Percentiles rank a stretch among this genome's conserved stretches.
Conservation (phyloP, 2,329 filamentous ascomycete species). For the Verticillium nubilum region DNA sequence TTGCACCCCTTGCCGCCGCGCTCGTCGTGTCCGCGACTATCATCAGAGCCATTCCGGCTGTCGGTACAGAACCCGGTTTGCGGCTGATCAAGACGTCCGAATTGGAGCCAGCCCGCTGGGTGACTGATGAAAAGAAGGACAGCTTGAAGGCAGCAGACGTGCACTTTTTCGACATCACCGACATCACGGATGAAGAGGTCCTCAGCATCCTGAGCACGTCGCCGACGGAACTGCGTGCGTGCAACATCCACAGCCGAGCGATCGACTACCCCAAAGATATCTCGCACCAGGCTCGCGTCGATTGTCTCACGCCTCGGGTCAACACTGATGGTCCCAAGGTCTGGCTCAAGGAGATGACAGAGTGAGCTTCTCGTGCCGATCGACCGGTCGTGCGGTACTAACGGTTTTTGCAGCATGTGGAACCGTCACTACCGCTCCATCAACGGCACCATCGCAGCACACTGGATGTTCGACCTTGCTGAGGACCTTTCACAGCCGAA, state of each 20-base stretch:
- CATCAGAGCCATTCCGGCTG: neutral
- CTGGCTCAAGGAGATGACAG: slow-evolving; percentile 28
- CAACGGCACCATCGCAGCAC: slow-evolving; percentile 32
- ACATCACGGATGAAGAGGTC: slow-evolving; percentile 19
- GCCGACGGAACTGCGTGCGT: neutral
- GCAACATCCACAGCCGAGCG: slow-evolving; percentile 10
- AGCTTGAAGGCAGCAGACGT: neutral
- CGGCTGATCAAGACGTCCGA: slow-evolving; percentile 33
- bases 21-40: neutral
- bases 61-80: slow-evolving; percentile 5
- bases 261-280: slow-evolving; percentile 25
- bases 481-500: slow-evolving; percentile 28
- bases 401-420: slow-evolving; percentile 22
- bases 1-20: no score
- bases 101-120: slow-evolving; percentile 29
- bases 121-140: slow-evolving; percentile 31
- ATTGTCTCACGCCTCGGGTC: slow-evolving; percentile 22
- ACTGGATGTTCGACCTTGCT: slow-evolving; percentile 35
- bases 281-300: slow-evolving; percentile 26
- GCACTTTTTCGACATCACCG: neutral
- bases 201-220: slow-evolving; percentile 15
- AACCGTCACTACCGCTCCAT: slow-evolving; percentile 36
- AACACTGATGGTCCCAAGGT: slow-evolving; percentile 23
- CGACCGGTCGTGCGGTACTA: neutral
- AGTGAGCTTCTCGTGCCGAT: slow-evolving; percentile 15